Evolutionary conservation across 179 eudicot species (phyloP).

Genomic region (Pouteria campechiana): DNA sequence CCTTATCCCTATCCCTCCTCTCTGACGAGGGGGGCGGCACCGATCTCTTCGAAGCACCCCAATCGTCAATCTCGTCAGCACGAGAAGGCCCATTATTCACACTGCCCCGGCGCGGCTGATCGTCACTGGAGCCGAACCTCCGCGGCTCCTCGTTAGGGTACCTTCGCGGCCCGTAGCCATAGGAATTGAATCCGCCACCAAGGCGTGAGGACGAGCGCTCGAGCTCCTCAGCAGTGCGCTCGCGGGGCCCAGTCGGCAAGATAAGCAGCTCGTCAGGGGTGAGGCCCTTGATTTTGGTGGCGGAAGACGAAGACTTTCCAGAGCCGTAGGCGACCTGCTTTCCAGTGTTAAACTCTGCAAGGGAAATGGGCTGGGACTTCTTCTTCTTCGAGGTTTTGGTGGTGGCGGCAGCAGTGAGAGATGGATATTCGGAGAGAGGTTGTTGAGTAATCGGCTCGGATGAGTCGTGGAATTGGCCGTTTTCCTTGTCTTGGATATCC

Average conservation of each 20-base stretch:
- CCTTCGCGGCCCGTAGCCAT: conserved; percentile 1
- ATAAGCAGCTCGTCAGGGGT: conserved; percentile 34
- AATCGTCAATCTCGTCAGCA: conserved; percentile 79
- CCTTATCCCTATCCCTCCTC: conserved; percentile 48
- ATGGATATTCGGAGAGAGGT: conserved; percentile 51
- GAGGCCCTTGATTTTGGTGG: conserved; percentile 9
- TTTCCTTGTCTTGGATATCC: conserved; percentile 20
- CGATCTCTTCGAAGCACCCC: conserved; percentile 58
- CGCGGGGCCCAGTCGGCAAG: conserved; percentile 83
- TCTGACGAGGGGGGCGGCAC: conserved; percentile 16
- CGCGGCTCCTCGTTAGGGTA: conserved; percentile 13
- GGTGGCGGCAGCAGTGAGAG: conserved; percentile 43
- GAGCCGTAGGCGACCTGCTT: no score
- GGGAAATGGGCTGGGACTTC: conserved; percentile 51
- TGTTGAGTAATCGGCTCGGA: conserved; percentile 9
- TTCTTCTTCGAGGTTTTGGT: conserved; percentile 64
- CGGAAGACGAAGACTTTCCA: no score
- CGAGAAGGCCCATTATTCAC: conserved; percentile 51
- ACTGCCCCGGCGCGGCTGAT: no score
- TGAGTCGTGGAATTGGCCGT: conserved; percentile 1
- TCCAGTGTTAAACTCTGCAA: conserved; percentile 32
- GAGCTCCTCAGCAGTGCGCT: conserved; percentile 75
- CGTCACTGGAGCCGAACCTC: conserved; percentile 14
- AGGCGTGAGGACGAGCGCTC: conserved; percentile 36
- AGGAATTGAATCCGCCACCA: conserved; percentile 57